Evolutionary conservation across 2,329 filamentous ascomycete species (phyloP).

Genomic region (Rhynchosporium secalis): DNA sequence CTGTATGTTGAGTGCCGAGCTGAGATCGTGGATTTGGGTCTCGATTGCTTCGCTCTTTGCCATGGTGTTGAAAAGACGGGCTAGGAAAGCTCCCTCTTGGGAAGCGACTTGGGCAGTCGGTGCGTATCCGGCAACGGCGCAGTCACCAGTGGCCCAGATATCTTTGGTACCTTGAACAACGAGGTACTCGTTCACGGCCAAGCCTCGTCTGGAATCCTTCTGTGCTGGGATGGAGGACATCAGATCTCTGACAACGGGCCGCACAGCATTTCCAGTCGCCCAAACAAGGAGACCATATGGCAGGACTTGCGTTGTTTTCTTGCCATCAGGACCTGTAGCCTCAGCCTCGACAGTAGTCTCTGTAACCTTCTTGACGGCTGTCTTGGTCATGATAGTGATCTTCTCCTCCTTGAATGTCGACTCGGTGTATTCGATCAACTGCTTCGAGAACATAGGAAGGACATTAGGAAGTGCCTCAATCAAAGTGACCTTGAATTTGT

Average conservation of each 20-base stretch:
- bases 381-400: constrained; percentile 97
- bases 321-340: constrained; percentile 75
- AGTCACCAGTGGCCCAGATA: constrained; percentile 97
- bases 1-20: constrained; percentile 59
- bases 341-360: constrained; percentile 92
- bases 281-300: constrained; percentile 96
- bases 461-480: constrained; percentile 97
- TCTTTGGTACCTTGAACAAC: constrained; percentile 96
- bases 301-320: constrained; percentile 77
- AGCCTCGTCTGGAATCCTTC: constrained; percentile 89
- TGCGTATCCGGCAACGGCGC: constrained; percentile 94
- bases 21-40: constrained; percentile 69
- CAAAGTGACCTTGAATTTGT: constrained; percentile 95
- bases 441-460: constrained; percentile 97
- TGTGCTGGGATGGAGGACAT: constrained; percentile 92
- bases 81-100: constrained; percentile 94
- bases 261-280: constrained; percentile 95
- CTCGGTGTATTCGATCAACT: constrained; percentile 98
- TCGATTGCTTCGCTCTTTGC: constrained; percentile 89
- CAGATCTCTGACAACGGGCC: constrained; percentile 85
- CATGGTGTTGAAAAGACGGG: constrained; percentile 97
- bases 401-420: constrained; percentile 98
- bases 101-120: constrained; percentile 95
- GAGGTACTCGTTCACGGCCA: constrained; percentile 97
- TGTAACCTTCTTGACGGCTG: constrained; percentile 97